Evolutionary conservation across 2,329 filamentous ascomycete genomes (phyloP).

Genomic region (Tricladium varicosporioides): DNA sequence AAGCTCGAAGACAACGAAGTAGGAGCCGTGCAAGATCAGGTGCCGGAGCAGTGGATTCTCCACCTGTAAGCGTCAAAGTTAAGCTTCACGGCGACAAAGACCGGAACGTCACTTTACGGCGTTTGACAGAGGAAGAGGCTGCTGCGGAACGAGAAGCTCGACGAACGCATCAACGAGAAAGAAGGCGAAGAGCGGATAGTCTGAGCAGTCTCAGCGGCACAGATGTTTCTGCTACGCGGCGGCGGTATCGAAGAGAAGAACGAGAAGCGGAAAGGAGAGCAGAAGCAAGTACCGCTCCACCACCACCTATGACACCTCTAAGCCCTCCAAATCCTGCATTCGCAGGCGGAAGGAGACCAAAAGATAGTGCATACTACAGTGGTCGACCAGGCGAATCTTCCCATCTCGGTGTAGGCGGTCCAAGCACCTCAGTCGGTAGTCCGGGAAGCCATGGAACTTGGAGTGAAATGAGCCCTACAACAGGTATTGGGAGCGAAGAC

Average conservation of each 20-base stretch:
- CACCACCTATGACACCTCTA: constrained; percentile 40
- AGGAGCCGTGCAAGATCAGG: constrained; percentile 19
- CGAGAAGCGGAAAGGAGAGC: constrained; percentile 39
- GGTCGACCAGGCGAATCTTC: constrained; percentile 40
- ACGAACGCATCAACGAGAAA: constrained; percentile 34
- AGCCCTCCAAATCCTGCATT: constrained; percentile 57
- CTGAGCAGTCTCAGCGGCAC: constrained; percentile 55
- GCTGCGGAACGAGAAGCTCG: constrained; percentile 37
- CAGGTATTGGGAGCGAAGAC: constrained; percentile 25
- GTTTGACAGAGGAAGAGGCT: constrained; percentile 60
- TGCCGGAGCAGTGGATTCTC: constrained; percentile 36
- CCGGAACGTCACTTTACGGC: constrained; percentile 59
- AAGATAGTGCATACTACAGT: constrained; percentile 63
- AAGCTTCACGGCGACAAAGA: constrained; percentile 60
- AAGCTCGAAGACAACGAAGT: constrained; percentile 32
- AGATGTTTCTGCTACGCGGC: constrained; percentile 47
- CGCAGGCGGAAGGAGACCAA: constrained; percentile 49
- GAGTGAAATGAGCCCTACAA: constrained; percentile 32
- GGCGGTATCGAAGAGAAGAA: constrained; percentile 56
- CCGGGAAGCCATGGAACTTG: constrained; percentile 33
- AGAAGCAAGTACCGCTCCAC: constrained; percentile 12
- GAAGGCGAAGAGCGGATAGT: constrained; percentile 47
- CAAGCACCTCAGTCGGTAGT: constrained; percentile 20
- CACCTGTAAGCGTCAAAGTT: constrained; percentile 56
- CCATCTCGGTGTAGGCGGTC: constrained; percentile 28